Conservation (phyloP, 2,329 filamentous ascomycete genomes). For the Septoria linicola region DNA sequence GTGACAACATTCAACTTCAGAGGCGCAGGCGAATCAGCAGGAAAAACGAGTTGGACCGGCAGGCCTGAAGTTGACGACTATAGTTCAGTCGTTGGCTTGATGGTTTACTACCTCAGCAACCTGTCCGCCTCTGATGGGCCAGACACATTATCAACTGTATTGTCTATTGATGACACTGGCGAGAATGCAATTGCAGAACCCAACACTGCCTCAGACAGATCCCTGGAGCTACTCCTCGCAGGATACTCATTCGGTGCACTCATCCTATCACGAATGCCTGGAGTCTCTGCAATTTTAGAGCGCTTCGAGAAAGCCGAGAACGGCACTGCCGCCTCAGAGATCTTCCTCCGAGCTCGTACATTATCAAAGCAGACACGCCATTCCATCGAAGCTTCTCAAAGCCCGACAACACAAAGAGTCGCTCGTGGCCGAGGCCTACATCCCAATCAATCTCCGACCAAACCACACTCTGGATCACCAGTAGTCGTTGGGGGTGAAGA, state of each 20-base stretch:
- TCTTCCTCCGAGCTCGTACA: slow-evolving; percentile 66
- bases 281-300: slow-evolving; percentile 55
- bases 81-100: slow-evolving; percentile 74
- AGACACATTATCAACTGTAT: slow-evolving; percentile 5
- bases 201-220: no score
- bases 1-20: slow-evolving; percentile 94
- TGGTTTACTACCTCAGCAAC: slow-evolving; percentile 68
- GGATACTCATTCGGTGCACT: slow-evolving; percentile 93
- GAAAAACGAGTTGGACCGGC: slow-evolving; percentile 83
- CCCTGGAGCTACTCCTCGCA: slow-evolving; percentile 56
- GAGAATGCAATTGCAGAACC: no score
- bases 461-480: background rate
- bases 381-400: no score
- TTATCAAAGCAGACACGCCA: slow-evolving; percentile 64
- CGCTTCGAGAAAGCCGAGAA: slow-evolving; percentile 55
- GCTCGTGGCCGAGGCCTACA: no score
- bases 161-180: no score
- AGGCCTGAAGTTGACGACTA: slow-evolving; percentile 81
- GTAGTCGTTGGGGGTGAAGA: slow-evolving; percentile 49
- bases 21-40: slow-evolving; percentile 71
- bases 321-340: slow-evolving; percentile 65
- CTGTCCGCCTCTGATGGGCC: slow-evolving; percentile 39
- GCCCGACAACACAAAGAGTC: background rate
- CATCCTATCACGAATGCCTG: slow-evolving; percentile 71
- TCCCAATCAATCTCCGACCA: no score